These are phyloP conservation scores for Carpinus fangiana DNA, from an alignment of 306 rosid species.

Conservation along the genomic window DNA sequence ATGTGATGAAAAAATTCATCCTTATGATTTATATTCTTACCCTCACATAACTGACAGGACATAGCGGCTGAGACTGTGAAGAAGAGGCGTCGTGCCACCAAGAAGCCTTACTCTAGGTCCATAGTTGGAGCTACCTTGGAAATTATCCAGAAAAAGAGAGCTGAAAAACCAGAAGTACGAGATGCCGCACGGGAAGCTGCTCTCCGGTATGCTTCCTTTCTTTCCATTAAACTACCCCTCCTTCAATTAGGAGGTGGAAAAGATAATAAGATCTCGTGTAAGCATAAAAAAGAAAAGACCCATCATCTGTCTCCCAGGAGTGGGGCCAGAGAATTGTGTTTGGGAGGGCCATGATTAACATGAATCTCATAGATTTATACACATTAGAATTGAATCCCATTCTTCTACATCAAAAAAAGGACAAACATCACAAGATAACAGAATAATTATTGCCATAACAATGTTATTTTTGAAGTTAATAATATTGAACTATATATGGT, in stretches of 20 bases:
- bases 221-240: background rate
- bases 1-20: background rate
- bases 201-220: conserved; percentile 45
- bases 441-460: too few relatives aligned
- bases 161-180: conserved; percentile 74
- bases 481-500: too few relatives aligned
- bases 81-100: conserved; percentile 69
- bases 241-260: too few relatives aligned
- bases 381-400: too few relatives aligned
- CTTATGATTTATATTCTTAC: background rate
- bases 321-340: background rate
- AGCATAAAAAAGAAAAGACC: background rate
- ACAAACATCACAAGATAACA: too few relatives aligned
- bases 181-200: conserved; percentile 88
- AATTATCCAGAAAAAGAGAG: conserved; percentile 66
- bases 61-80: conserved; percentile 71
- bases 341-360: background rate
- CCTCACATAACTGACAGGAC: conserved; percentile 36
- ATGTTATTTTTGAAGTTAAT: too few relatives aligned
- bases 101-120: conserved; percentile 74
- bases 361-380: too few relatives aligned
- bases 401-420: too few relatives aligned
- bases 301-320: background rate
- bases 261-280: too few relatives aligned
- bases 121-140: conserved; percentile 70